phyloP scores from a whole-genome alignment of 805 yeast species.

The Nakazawaea anatomiae region DNA sequence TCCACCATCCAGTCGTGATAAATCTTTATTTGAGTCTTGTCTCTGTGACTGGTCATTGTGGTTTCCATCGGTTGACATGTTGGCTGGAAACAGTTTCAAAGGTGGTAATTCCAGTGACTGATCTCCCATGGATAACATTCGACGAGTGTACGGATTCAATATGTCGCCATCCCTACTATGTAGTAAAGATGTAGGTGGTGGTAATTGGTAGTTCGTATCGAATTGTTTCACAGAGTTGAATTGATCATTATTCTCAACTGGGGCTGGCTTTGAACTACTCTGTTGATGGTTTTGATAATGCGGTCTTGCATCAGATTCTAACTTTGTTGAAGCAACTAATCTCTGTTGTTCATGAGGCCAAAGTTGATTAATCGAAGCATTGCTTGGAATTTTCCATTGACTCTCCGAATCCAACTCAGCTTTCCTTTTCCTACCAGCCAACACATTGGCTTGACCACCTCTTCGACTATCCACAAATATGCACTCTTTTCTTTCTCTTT shows the following conservation, averaged over 20 bases:
- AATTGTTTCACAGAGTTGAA: neutral
- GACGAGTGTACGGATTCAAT: constrained; percentile 5
- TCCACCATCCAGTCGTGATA: neutral
- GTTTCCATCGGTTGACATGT: neutral
- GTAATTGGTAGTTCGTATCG: neutral
- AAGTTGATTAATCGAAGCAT: constrained; percentile 6
- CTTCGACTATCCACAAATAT: constrained; percentile 40
- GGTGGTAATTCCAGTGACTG: neutral
- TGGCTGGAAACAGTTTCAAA: neutral
- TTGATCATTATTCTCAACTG: neutral
- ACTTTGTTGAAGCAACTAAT: neutral
- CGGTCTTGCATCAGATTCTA: neutral
- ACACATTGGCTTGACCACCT: constrained; percentile 13
- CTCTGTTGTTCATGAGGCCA: constrained; percentile 10
- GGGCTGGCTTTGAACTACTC: neutral
- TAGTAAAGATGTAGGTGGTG: constrained; percentile 6
- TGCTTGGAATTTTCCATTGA: constrained; percentile 4
- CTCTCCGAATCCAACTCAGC: constrained; percentile 7
- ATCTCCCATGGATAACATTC: constrained; percentile 8
- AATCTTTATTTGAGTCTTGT: neutral
- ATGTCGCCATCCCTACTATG: constrained; percentile 4
- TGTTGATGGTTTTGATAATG: neutral
- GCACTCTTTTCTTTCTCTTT: constrained; percentile 78
- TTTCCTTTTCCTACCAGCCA: constrained; percentile 12
- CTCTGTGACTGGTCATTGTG: neutral